A percentile compares a stretch with the other conserved stretches of the same genome.
phyloP scores from a whole-genome alignment of 2,329 filamentous ascomycete species.

The Aureobasidium sp. region DNA sequence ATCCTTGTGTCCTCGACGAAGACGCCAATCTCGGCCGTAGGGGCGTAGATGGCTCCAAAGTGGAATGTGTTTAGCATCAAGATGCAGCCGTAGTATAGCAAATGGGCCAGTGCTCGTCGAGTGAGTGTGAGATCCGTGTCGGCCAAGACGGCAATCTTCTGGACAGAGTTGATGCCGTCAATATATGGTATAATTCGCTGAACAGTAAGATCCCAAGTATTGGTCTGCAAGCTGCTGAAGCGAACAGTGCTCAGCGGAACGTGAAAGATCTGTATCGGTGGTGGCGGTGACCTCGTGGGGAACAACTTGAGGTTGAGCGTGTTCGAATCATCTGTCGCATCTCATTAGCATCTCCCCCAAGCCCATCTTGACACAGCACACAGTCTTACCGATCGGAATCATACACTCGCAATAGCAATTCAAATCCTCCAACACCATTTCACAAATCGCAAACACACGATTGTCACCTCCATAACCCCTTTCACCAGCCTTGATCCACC shows the following conservation, averaged over 20 bases:
- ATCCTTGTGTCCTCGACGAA: slow-evolving; percentile 70
- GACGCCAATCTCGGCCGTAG: slow-evolving; percentile 66
- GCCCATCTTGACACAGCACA: not conserved
- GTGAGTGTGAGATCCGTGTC: slow-evolving; percentile 82
- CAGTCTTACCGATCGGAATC: slow-evolving; percentile 74
- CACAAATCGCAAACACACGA: slow-evolving; percentile 62
- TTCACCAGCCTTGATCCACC: slow-evolving; percentile 23
- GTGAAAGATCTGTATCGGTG: slow-evolving; percentile 76
- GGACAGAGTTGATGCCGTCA: slow-evolving; percentile 83
- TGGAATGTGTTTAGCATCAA: slow-evolving; percentile 91
- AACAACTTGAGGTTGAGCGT: slow-evolving; percentile 96
- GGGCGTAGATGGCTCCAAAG: slow-evolving; percentile 84
- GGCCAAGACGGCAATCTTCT: slow-evolving; percentile 74
- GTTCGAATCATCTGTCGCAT: slow-evolving; percentile 67
- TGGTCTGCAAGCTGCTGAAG: slow-evolving; percentile 46
- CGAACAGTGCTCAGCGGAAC: slow-evolving; percentile 68
- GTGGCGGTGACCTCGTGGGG: slow-evolving; percentile 68
- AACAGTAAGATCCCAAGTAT: slow-evolving; percentile 68
- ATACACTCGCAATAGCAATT: slow-evolving; percentile 98
- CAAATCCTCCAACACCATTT: slow-evolving; percentile 81
- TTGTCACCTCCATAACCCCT: slow-evolving; percentile 24
- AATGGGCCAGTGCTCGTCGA: slow-evolving; percentile 75
- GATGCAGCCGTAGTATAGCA: slow-evolving; percentile 88
- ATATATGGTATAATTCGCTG: slow-evolving; percentile 75
- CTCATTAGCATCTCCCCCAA: not conserved